Base-by-base conservation (phyloP, 148 eudicot species). In the Arbutus unedo region DNA sequence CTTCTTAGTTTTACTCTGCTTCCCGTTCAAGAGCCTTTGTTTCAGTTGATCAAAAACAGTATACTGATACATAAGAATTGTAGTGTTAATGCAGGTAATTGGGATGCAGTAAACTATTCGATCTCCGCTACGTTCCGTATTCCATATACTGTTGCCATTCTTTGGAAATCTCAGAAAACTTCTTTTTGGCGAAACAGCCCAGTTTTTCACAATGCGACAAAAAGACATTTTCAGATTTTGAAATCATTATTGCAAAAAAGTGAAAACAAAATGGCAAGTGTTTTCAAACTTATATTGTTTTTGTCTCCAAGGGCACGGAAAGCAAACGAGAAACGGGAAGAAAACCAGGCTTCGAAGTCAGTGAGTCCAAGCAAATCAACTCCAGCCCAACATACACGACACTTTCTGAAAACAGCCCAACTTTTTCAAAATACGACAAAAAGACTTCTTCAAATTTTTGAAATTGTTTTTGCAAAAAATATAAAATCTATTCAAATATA, bases 41-140 rank as follows among this genome's bases (percentile, higher is more conserved):
- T 89, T 89, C 81, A 89, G 81, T 81, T 89, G 91, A 87, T 89
- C 91, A 86, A 89, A 89, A 77, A 89, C 89, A 15, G 91, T 89
- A 76, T 89, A 89, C 91, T 89, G 88, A 66, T 82, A 57, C 62
- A 82, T n/a, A 75, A 66, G 3, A 50, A 54, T 23, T 83, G 48
- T 59, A 57, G 4, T 19, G 9, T 83, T 76, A 83, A 57, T 78
- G 54, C 47, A 19, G 21, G 23, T 5, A 79, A n/a, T 9, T 79
- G 23, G 43, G 79, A 76, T 57, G 50, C 41, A 1, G 8, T 48
- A 60, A 74, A 67, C 15, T n/a, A 8, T 43, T 67, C 50, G 45
- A 41, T n/a, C 41, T 64, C 11, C 25, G 70, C 14, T 25, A 9
- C 70, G 6, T 8, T 23, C 70, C 11, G 70, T 64, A 21, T 23